Base-by-base conservation (phyloP, 1,284 basidiomycete species). In the Trichosporon faecale region DNA sequence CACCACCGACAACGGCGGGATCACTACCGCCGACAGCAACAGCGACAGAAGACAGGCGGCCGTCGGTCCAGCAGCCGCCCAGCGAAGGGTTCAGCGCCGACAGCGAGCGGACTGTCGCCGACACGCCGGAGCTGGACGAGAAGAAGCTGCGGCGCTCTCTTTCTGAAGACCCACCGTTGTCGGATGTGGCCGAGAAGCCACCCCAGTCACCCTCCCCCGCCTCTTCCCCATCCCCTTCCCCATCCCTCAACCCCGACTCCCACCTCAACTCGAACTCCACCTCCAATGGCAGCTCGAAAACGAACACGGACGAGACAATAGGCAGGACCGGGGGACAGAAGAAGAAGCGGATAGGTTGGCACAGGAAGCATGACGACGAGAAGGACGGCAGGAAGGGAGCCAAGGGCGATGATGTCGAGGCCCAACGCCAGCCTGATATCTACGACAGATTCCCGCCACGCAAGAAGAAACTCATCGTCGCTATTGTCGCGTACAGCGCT, bases 401-500 rank as follows among this genome's bases (percentile, higher is more conserved):
- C 4, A 29, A 18, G 57, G 11, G 27, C 5, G 14, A 18, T 6
- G 68, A 66, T 3, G 40, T 46, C 31, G 71, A 72, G 65, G 64
- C 35, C n/a, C 66, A 68, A 33, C 57, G 35, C 16, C 23, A 46
- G 40, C 66, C 31, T 0, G 70, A 84, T 65, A 78, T 88, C 49
- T 90, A 89, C 75, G 81, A 84, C 52, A 84, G 87, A 3, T 90
- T 90, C 78, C 85, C 84, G 1, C 73, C 76, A 0, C 31, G 75
- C 14, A 79, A 81, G 69, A 90, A 89, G 79, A 75, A 77, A 16
- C 66, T 78, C 2, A 88, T 90, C 66, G 81, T 89, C 1, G 81
- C 83, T 2, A 82, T 89, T 21, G 87, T 89, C 0, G 86, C 88
- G 0, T 86, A 83, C 73, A 84, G 85, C 33, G 88, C 86, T 2